Evolutionary conservation across 1,139 yeast species (phyloP).

Genomic region (Scheffersomyces titani): DNA sequence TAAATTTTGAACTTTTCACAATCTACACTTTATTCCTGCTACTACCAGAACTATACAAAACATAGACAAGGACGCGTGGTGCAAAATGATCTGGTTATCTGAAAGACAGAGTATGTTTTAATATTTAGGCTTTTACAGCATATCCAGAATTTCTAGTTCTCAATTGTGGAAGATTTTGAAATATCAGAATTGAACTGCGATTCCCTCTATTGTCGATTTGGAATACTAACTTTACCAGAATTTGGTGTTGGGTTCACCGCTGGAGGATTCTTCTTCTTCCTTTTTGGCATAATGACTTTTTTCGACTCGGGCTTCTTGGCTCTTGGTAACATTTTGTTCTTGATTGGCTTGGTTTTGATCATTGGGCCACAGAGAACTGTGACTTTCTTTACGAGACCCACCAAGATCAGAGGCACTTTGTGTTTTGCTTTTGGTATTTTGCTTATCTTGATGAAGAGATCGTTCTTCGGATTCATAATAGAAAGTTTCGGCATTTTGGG

Average conservation of each 20-base stretch:
- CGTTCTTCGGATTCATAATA: slow-evolving; percentile 81
- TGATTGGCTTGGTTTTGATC: slow-evolving; percentile 79
- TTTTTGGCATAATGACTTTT: slow-evolving; percentile 80
- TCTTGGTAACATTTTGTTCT: slow-evolving; percentile 80
- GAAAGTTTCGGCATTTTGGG: slow-evolving; percentile 89
- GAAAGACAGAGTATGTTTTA: slow-evolving; percentile 70
- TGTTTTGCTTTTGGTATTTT: slow-evolving; percentile 76
- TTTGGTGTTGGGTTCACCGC: slow-evolving; percentile 95
- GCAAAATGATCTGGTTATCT: slow-evolving; percentile 69
- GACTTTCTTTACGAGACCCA: slow-evolving; percentile 82
- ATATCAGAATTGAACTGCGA: too few species aligned
- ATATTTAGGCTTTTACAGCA: too few species aligned
- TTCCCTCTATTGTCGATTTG: too few species aligned
- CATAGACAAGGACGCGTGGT: too few species aligned
- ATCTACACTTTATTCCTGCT: too few species aligned
- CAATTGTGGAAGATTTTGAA: too few species aligned
- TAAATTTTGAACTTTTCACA: too few species aligned
- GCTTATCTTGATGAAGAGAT: slow-evolving; percentile 70
- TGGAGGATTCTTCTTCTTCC: slow-evolving; percentile 75
- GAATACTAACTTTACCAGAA: slow-evolving; percentile 42
- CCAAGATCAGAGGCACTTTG: slow-evolving; percentile 81
- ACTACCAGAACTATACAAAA: too few species aligned
- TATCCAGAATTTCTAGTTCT: too few species aligned
- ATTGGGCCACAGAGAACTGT: slow-evolving; percentile 88
- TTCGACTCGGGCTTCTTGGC: slow-evolving; percentile 91